Evolutionary conservation across 2,329 filamentous ascomycete genomes (phyloP).

Genomic region (Phoma herbarum): DNA sequence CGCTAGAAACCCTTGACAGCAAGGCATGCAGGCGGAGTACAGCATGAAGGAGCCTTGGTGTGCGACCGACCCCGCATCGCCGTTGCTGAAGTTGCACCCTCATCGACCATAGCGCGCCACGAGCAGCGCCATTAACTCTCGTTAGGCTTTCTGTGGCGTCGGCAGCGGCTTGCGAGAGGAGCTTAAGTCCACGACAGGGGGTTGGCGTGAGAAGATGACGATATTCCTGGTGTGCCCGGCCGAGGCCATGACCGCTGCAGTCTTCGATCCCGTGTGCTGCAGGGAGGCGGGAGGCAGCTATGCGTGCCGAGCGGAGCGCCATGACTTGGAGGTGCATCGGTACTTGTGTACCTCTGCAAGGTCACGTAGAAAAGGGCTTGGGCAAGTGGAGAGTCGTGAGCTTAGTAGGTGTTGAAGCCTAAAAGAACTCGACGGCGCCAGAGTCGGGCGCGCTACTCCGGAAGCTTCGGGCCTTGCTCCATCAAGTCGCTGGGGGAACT

Average conservation of each 20-base stretch:
- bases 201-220: conserved; percentile 37
- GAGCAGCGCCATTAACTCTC: conserved; percentile 13
- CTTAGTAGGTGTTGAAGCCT: conserved; percentile 15
- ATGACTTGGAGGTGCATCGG: conserved; percentile 8
- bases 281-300: conserved; percentile 22
- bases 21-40: conserved; percentile 22
- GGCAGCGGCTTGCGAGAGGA: conserved; percentile 38
- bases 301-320: conserved; percentile 7
- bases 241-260: conserved; percentile 19
- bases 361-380: conserved; percentile 13
- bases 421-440: conserved; percentile 7
- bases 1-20: conserved; percentile 19
- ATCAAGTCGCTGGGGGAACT: conserved; percentile 27
- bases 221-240: conserved; percentile 25
- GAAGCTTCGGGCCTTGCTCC: conserved; percentile 28
- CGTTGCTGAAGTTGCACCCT: conserved; percentile 24
- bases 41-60: conserved; percentile 29
- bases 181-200: conserved; percentile 41
- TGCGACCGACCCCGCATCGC: conserved; percentile 42
- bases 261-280: conserved; percentile 14
- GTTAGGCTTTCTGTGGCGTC: conserved; percentile 29
- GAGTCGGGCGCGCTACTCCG: conserved; percentile 22
- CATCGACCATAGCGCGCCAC: conserved; percentile 28
- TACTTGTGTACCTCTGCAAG: conserved; percentile 16
- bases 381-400: conserved; percentile 17